Evolutionary conservation across 306 rosid species (phyloP), one percentile per base, ranked within the genome.

Genomic region (Castanea mollissima): DNA sequence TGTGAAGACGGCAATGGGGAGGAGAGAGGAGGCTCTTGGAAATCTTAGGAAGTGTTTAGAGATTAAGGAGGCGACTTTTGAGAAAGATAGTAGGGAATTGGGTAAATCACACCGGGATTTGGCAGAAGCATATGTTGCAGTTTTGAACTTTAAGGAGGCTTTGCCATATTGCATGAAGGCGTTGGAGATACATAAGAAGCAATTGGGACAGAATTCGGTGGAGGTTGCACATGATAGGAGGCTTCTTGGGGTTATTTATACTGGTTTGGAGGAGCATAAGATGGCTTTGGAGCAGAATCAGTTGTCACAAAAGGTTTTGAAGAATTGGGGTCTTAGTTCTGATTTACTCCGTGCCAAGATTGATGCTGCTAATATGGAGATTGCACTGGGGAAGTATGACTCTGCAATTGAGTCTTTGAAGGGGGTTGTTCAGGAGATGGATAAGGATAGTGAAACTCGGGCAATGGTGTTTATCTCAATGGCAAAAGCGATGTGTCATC

Each of bases 341-440:
- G 94, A 94, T 73, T 83, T 94, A 84, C 80, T 92, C 85, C 87
- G 85, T 5, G 93, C 97, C 0, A 97, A 94, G 72, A 86, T 92
- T 29, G 98, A 92, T 73, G 90, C 98, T 44, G 97, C 98, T 0
- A 91, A 94, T 88, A 92, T 94, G 97, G 89, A 89, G 88, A 92
- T 92, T 80, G 95, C 98, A 3, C 44, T 94, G 51, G 93, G 94
- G 65, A 91, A 88, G 78, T 94, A 83, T 14, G 92, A 94, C 35
- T 89, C 89, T 74, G 98, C 98, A 76, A 90, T 91, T 75, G 86
- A 86, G 84, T 74, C 90, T 78, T 90, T 94, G 87, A 91, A 52
- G 77, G 85, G 84, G 58, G 91, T 91, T 67, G 92, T 90, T 29
- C 85, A 82, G 57, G 87, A 85, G 55, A 90, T 94, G 0, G 97